These are phyloP conservation scores for Ceratocystis alfenasii DNA, from an alignment of 2,329 filamentous ascomycete genomes.

Conservation along the genomic window DNA sequence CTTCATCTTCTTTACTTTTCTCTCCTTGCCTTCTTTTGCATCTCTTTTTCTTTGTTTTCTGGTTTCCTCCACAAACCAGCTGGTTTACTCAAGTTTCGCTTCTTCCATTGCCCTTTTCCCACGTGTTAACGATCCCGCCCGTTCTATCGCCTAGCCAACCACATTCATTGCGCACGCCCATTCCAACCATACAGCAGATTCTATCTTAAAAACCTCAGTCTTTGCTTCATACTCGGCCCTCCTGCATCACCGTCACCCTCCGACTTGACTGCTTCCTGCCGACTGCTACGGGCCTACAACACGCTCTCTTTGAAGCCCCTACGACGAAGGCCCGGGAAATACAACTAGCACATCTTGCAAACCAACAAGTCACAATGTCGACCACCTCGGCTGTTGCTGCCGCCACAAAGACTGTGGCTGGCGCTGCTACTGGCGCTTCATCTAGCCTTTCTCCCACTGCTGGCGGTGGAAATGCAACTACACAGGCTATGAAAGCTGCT, in stretches of 20 bases:
- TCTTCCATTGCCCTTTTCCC: neutral
- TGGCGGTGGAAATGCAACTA: slow-evolving; percentile 21
- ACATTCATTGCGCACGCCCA: neutral
- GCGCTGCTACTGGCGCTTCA: slow-evolving; percentile 6
- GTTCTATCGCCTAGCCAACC: neutral
- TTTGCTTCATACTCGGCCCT: neutral
- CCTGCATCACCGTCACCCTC: too few relatives aligned
- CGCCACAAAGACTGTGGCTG: slow-evolving; percentile 9
- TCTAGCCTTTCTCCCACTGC: slow-evolving; percentile 16
- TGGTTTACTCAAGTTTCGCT: slow-evolving; percentile 6
- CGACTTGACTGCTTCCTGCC: neutral
- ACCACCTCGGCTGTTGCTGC: slow-evolving; percentile 4
- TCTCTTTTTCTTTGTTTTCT: neutral
- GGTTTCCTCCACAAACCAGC: slow-evolving; percentile 3
- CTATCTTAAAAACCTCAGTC: neutral
- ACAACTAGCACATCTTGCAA: neutral
- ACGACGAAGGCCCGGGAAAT: neutral
- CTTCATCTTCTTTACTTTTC: slow-evolving; percentile 10
- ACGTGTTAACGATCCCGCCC: neutral
- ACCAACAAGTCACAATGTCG: slow-evolving; percentile 14
- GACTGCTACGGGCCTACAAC: neutral
- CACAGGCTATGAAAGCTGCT: slow-evolving; percentile 21
- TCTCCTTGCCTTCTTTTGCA: neutral
- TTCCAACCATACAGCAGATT: neutral
- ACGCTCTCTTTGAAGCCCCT: neutral